These are phyloP conservation scores for Pseudozyma hubeiensis DNA, from an alignment of 1,284 basidiomycete species.

Conservation along the genomic window DNA sequence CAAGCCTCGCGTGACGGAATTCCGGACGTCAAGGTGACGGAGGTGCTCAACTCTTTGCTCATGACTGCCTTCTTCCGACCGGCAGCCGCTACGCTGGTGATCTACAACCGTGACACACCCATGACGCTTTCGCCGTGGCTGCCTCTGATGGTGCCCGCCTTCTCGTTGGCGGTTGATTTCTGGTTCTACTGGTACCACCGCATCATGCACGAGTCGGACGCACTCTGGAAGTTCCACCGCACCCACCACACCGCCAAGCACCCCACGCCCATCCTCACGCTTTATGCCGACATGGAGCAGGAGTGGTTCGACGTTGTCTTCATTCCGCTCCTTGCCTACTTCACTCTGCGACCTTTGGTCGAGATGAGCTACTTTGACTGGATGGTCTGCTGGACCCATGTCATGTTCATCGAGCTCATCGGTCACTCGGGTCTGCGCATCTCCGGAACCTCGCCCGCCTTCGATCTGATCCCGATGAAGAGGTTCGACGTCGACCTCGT, in stretches of 20 bases:
- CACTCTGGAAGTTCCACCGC: constrained; percentile 54
- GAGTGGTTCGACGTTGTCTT: constrained; percentile 57
- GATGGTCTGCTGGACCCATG: constrained; percentile 47
- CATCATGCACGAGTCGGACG: constrained; percentile 58
- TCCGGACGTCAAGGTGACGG: constrained; percentile 32
- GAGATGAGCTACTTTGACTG: constrained; percentile 44
- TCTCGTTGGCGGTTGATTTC: constrained; percentile 54
- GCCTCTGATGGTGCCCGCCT: constrained; percentile 51
- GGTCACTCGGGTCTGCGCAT: constrained; percentile 63
- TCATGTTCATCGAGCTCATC: constrained; percentile 54
- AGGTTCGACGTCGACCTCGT: constrained; percentile 54
- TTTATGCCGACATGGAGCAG: constrained; percentile 60
- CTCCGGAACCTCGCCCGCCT: constrained; percentile 44
- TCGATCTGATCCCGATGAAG: constrained; percentile 36
- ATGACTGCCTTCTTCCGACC: constrained; percentile 51
- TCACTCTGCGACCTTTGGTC: constrained; percentile 26
- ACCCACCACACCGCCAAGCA: constrained; percentile 60
- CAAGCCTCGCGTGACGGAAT: constrained; percentile 48
- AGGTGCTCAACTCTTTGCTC: constrained; percentile 47
- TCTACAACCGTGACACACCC: constrained; percentile 50
- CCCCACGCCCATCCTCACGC: constrained; percentile 51
- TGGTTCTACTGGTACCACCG: constrained; percentile 65
- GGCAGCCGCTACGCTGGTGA: constrained; percentile 37
- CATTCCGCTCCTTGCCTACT: constrained; percentile 49
- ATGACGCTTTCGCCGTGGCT: constrained; percentile 45